phyloP scores from a whole-genome alignment of 345 rosid species.

The Passiflora organensis region DNA sequence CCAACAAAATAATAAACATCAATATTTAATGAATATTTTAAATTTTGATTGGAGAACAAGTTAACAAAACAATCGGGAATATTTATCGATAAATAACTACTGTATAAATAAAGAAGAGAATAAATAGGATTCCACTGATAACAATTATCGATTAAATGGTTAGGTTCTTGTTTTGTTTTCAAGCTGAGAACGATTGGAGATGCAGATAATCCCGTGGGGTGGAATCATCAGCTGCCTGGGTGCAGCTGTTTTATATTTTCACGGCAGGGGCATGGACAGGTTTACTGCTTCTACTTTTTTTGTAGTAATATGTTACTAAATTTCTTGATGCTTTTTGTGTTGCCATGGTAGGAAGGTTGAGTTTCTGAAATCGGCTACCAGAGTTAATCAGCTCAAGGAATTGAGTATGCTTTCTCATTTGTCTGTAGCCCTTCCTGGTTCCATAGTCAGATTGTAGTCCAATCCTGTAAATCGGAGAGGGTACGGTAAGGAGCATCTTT shows the following conservation, averaged over 20 bases:
- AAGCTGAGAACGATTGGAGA: background rate
- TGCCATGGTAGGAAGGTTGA: constrained; percentile 82
- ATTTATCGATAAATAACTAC: too few species aligned
- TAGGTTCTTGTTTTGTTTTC: background rate
- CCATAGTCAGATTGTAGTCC: too few species aligned
- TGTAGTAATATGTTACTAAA: background rate
- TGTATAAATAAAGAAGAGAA: too few species aligned
- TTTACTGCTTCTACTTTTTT: constrained; percentile 1
- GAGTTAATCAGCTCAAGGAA: constrained; percentile 77
- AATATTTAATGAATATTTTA: too few species aligned
- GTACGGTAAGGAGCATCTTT: too few species aligned
- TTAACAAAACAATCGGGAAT: too few species aligned
- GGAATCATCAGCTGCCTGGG: constrained; percentile 85
- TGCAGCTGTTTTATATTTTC: constrained; percentile 82
- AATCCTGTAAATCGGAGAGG: too few species aligned
- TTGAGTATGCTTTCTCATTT: constrained; percentile 43
- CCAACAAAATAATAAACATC: too few species aligned
- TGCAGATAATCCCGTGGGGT: constrained; percentile 73
- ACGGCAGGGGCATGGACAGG: constrained; percentile 94
- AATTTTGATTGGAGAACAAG: too few species aligned
- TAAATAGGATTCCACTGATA: too few species aligned
- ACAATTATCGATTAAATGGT: too few species aligned
- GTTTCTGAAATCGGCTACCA: constrained; percentile 61
- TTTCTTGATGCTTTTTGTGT: background rate
- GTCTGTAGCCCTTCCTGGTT: too few species aligned